Percentiles rank a stretch among this genome's conserved stretches.
Conservation (phyloP, 2,329 filamentous ascomycete genomes). For the Aspergillus arachidicola region DNA sequence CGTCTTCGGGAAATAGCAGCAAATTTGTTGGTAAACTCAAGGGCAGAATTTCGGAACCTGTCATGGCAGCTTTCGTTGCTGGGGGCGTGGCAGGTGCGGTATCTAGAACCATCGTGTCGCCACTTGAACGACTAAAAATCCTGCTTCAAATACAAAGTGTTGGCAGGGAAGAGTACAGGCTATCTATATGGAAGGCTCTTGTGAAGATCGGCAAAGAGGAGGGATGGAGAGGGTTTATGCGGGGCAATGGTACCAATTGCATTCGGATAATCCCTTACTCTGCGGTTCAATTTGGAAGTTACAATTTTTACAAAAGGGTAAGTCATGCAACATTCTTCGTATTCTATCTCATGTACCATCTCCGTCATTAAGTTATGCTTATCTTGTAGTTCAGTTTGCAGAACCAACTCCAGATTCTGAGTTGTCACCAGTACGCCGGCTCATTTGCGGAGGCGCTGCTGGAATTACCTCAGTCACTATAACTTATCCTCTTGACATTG, state of each 20-base stretch:
- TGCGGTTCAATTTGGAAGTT: conserved; percentile 96
- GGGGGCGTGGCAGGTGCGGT: conserved; percentile 94
- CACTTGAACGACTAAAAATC: conserved; percentile 93
- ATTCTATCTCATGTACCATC: not conserved
- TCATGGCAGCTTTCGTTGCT: conserved; percentile 88
- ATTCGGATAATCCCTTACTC: conserved; percentile 98
- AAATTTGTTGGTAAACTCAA: conserved; percentile 29
- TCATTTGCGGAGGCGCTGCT: conserved; percentile 87
- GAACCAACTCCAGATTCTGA: conserved; percentile 74
- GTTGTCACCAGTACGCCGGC: conserved; percentile 71
- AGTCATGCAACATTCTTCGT: conserved; percentile 34
- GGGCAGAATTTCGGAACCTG: conserved; percentile 71
- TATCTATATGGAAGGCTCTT: conserved; percentile 86
- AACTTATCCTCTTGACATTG: conserved; percentile 97
- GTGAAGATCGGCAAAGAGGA: conserved; percentile 97
- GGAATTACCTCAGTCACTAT: conserved; percentile 94
- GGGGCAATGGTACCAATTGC: conserved; percentile 97
- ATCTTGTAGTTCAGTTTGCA: conserved; percentile 61
- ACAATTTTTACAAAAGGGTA: conserved; percentile 95
- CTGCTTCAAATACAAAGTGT: conserved; percentile 94
- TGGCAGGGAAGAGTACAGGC: conserved; percentile 87
- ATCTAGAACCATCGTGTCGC: conserved; percentile 95
- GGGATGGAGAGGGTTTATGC: conserved; percentile 96
- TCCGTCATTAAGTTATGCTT: not conserved
- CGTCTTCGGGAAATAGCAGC: conserved; percentile 14